phyloP scores from a whole-genome alignment of 2,329 filamentous ascomycete species.

The Aspergillus neotritici region DNA sequence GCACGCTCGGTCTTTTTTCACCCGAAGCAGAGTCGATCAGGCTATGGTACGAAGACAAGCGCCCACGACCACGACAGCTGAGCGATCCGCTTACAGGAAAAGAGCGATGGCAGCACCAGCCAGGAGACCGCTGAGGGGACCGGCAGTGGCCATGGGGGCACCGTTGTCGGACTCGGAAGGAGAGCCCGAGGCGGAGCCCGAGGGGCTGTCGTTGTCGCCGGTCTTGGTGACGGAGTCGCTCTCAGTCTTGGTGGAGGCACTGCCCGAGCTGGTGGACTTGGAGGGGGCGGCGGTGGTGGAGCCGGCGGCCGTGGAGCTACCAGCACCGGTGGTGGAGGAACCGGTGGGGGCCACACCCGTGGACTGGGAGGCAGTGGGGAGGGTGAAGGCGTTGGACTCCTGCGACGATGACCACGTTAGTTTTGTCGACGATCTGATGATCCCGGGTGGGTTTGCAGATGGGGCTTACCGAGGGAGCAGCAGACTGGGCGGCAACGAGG shows the following conservation, averaged over 20 bases:
- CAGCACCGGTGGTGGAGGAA: constrained; percentile 15
- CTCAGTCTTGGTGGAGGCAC: constrained; percentile 18
- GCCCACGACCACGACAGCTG: background rate
- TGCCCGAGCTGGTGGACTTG: constrained; percentile 22
- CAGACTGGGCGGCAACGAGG: constrained; percentile 36
- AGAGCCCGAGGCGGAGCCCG: constrained; percentile 10
- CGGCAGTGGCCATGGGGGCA: constrained; percentile 34
- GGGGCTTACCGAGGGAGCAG: constrained; percentile 18
- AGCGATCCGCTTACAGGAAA: constrained; percentile 32
- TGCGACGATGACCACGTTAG: background rate
- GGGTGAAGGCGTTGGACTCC: constrained; percentile 17
- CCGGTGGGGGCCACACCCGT: constrained; percentile 29
- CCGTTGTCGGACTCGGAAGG: constrained; percentile 25
- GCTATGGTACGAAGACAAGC: too few relatives aligned
- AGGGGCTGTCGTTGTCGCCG: constrained; percentile 14
- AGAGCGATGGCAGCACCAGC: constrained; percentile 41
- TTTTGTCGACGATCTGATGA: background rate
- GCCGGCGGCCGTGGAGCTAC: constrained; percentile 15
- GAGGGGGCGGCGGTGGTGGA: constrained; percentile 19
- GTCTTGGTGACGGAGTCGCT: constrained; percentile 13
- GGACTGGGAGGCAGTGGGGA: constrained; percentile 34
- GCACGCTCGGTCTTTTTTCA: too few relatives aligned
- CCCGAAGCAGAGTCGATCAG: too few relatives aligned
- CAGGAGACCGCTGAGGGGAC: constrained; percentile 29
- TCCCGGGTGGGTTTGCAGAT: background rate